Evolutionary conservation across 345 rosid genomes (phyloP), one percentile per base, ranked within the genome.

Genomic region (Mallotus nudiflorus): DNA sequence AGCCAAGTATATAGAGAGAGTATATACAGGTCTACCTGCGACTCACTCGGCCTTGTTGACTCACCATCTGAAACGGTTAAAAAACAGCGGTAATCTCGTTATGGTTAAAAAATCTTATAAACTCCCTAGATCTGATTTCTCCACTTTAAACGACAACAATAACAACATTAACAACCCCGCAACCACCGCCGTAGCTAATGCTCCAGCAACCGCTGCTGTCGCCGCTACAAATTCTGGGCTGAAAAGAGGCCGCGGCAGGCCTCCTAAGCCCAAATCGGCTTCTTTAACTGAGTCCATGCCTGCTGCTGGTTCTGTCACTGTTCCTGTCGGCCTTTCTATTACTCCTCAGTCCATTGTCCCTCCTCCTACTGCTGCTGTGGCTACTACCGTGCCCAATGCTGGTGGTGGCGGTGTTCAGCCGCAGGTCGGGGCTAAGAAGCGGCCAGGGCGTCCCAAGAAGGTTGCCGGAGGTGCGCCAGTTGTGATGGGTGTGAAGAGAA

Each of bases 181-280:
- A 5, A 15, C 22, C 18, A 19, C 14, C n/a, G 8, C 42, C 3
- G 12, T 61, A 10, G 16, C 65, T 57, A 27, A 28, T 11, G 12
- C 71, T 53, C n/a, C 59, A 0, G 42, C 56, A 19, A 5, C 58
- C 22, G 28, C 73, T 22, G 54, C 13, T 15, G 37, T 67, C 2
- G 35, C 29, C 22, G n/a, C 75, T 25, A 27, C 82, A 27, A 20
- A 54, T 27, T 29, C 77, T 70, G 84, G 82, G 70, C 71, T 64
- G 29, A 89, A 83, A 65, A 68, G 88, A 2, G 85, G 87, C 49
- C 94, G 97, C 3, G 93, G 93, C 19, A 84, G 96, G 49, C 96
- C 96, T 12, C 89, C 91, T 0, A 90, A 86, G 71, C 52, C 78
- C 53, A 78, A 78, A 60, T 53, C 78, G 20, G 69, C 69, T 46